Base-by-base conservation (phyloP, 768 basidiomycete genomes). In the Crepidotus variabilis region DNA sequence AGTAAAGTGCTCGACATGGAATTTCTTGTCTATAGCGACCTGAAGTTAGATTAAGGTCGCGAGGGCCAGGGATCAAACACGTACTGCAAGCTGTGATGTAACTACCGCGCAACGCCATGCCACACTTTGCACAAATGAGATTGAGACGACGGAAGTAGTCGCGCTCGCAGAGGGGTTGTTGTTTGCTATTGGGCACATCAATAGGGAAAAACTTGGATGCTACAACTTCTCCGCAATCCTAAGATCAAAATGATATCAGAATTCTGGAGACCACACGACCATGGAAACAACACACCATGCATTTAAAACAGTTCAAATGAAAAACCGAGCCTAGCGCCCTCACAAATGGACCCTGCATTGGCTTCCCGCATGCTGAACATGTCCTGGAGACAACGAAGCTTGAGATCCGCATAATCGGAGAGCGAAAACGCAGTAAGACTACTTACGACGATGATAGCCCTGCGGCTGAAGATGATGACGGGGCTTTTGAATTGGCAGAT, bases 141-240 rank as follows among this genome's bases (percentile, higher is more conserved):
- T 94, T 94, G 53, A 99, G 81, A 55, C 97, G 84, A 62, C 93
- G 85, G 73, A 99, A 99, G 73, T 98, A 99, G 70, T 99, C 97
- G 59, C 92, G 83, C 78, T 99, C 97, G 72, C 97, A 99, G n/a
- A 99, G 82, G 24, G 97, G 96, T 59, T 88, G 86, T 65, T 93
- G 94, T 69, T 84, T 88, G 59, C 88, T 86, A 65, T 94, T 93
- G 47, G 85, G 79, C 1, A 93, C 92, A 66, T 98, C 96, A 65
- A 98, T 92, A 18, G 97, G 96, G 72, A 99, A 99, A 78, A 99
- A 99, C 71, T 98, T 99, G 58, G 91, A 90, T 24, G 97, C 97
- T 45, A 99, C 97, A 48, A 98, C 90, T 65, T 90, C 87, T 63
- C 92, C 89, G 67, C 97, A 99, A 69, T 99, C 97, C 96, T 98